Evolutionary conservation across 345 rosid genomes (phyloP).

Genomic region (Moricandia arvensis): DNA sequence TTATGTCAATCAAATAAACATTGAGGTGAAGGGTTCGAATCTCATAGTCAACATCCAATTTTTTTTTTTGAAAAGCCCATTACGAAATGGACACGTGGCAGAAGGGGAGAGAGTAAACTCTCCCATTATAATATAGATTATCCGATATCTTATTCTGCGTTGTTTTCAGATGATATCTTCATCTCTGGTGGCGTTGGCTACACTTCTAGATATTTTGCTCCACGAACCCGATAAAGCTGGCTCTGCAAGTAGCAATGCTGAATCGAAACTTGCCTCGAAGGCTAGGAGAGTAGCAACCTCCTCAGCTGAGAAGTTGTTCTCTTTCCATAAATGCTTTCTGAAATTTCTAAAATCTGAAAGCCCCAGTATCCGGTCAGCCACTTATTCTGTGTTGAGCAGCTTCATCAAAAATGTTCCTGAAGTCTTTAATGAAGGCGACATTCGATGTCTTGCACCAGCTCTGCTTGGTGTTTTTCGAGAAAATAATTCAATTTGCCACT

Average conservation of each 20-base stretch:
- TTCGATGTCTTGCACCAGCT: slow-evolving; percentile 61
- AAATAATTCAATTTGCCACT: slow-evolving; percentile 81
- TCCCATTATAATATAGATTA: too few species aligned
- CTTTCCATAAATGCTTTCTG: slow-evolving; percentile 65
- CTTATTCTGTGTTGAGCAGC: slow-evolving; percentile 69
- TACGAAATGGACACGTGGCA: too few species aligned
- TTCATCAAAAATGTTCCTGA: slow-evolving; percentile 70
- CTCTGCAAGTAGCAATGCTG: slow-evolving; percentile 52
- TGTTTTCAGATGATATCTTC: slow-evolving; percentile 73
- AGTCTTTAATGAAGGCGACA: slow-evolving; percentile 57
- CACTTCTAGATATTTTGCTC: slow-evolving; percentile 76
- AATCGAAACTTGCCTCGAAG: slow-evolving; percentile 66
- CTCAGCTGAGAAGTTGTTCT: slow-evolving; percentile 76
- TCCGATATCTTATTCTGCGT: slow-evolving; percentile 25
- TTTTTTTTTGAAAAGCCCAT: too few species aligned
- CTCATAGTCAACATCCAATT: too few species aligned
- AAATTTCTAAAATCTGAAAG: slow-evolving; percentile 73
- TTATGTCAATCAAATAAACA: too few species aligned
- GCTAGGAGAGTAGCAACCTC: slow-evolving; percentile 70
- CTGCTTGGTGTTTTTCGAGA: slow-evolving; percentile 87
- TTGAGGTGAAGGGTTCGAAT: too few species aligned
- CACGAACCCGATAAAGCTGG: slow-evolving; percentile 55
- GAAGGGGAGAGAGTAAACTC: too few species aligned
- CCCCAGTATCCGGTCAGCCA: slow-evolving; percentile 73
- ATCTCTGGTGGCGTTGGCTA: slow-evolving; percentile 80